phyloP scores from a whole-genome alignment of 164 flowering plant genomes.

The Nelumbo lutea region DNA sequence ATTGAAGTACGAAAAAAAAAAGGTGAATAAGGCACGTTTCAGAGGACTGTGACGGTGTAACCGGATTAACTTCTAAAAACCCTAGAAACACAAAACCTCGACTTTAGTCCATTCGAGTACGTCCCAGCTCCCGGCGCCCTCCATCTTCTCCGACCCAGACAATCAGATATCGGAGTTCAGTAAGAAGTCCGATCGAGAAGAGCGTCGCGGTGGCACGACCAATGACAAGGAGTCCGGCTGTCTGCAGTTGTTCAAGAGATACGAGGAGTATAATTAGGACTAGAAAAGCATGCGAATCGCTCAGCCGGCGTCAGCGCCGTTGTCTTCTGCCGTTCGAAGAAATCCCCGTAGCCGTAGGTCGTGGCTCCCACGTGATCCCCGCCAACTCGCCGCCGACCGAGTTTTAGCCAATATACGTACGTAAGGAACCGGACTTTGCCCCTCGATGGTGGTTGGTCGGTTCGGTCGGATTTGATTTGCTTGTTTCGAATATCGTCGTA shows the following conservation, averaged over 20 bases:
- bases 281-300: too few species aligned
- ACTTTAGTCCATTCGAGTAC: slow-evolving; percentile 83
- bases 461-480: background rate
- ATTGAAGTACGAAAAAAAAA: background rate
- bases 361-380: background rate
- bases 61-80: background rate
- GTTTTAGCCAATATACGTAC: too few species aligned
- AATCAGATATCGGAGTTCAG: slow-evolving; percentile 18
- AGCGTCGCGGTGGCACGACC: slow-evolving; percentile 26
- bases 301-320: too few species aligned
- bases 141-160: slow-evolving; percentile 45
- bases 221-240: slow-evolving; percentile 10
- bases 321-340: background rate
- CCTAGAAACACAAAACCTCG: slow-evolving; percentile 44
- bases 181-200: slow-evolving; percentile 28
- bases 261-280: background rate
- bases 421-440: too few species aligned
- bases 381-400: background rate
- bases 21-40: background rate
- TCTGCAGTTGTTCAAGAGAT: background rate
- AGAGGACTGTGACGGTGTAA: background rate
- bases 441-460: background rate
- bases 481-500: too few species aligned
- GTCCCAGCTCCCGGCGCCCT: slow-evolving; percentile 72
- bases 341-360: background rate